Evolutionary conservation across 352 stramenopile genomes (phyloP).

Genomic region (Phytophthora boehmeriae): DNA sequence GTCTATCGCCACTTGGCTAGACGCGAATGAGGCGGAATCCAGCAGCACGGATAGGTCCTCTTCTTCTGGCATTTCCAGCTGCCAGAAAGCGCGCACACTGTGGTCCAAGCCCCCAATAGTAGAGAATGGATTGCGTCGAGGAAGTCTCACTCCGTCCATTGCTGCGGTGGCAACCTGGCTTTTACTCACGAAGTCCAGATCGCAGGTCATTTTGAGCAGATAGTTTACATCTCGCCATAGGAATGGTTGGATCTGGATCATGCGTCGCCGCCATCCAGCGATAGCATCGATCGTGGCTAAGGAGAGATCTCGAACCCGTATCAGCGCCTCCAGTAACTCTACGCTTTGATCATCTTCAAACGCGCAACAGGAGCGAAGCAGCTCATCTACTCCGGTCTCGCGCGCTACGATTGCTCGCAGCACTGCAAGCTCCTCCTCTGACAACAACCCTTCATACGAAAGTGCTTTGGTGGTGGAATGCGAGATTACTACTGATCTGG

Average conservation of each 20-base stretch:
- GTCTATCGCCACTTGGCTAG: slow-evolving; percentile 40
- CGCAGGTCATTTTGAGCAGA: slow-evolving; percentile 64
- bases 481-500: slow-evolving; percentile 3
- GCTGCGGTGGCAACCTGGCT: slow-evolving; percentile 55
- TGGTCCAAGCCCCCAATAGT: slow-evolving; percentile 73
- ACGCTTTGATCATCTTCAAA: slow-evolving; percentile 53
- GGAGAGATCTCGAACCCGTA: slow-evolving; percentile 53
- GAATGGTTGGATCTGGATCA: slow-evolving; percentile 68
- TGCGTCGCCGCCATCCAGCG: slow-evolving; percentile 61
- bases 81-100: slow-evolving; percentile 61
- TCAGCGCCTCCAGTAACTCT: slow-evolving; percentile 54
- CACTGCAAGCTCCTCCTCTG: slow-evolving; percentile 68
- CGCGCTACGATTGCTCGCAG: slow-evolving; percentile 66
- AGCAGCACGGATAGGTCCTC: slow-evolving; percentile 60
- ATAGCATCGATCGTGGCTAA: slow-evolving; percentile 62
- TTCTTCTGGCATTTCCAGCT: slow-evolving; percentile 58
- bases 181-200: slow-evolving; percentile 79
- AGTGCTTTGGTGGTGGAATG: slow-evolving; percentile 44
- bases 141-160: slow-evolving; percentile 62
- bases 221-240: slow-evolving; percentile 71
- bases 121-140: slow-evolving; percentile 71
- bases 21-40: slow-evolving; percentile 54
- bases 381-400: slow-evolving; percentile 57
- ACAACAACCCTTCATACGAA: slow-evolving; percentile 59
- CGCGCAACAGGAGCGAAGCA: slow-evolving; percentile 51